Evolutionary conservation across 306 rosid species (phyloP).

Genomic region (Acacia confusa): DNA sequence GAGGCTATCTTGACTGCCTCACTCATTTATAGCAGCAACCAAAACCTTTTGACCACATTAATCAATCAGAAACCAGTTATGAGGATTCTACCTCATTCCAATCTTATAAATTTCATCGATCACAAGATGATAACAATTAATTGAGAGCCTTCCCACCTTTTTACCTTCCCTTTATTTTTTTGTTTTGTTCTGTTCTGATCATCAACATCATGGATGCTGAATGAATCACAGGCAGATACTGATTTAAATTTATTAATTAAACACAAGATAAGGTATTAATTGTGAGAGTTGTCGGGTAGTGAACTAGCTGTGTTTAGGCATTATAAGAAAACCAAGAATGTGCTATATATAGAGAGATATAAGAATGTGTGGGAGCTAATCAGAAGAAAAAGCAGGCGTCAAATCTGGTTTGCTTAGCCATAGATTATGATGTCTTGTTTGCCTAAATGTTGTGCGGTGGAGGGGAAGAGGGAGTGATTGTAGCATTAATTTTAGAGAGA

Average conservation of each 20-base stretch:
- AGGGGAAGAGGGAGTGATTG: neutral
- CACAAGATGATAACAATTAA: neutral
- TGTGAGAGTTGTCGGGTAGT: neutral
- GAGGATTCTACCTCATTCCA: neutral
- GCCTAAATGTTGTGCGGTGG: slow-evolving; percentile 13
- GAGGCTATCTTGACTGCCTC: slow-evolving; percentile 36
- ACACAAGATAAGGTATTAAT: neutral
- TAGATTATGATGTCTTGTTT: slow-evolving; percentile 4
- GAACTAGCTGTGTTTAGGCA: neutral
- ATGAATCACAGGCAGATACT: neutral
- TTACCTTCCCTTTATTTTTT: neutral
- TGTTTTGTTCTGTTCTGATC: neutral
- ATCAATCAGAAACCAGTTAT: slow-evolving; percentile 22
- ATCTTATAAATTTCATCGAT: neutral
- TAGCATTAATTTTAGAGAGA: too few species aligned
- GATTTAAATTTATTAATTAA: neutral
- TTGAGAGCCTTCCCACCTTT: neutral
- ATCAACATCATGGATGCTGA: neutral
- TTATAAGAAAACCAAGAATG: neutral
- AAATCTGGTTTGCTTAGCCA: slow-evolving; percentile 31
- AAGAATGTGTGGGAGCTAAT: neutral
- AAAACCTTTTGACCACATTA: slow-evolving; percentile 16
- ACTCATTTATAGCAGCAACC: slow-evolving; percentile 32
- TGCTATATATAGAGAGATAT: neutral
- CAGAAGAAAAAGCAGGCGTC: slow-evolving; percentile 23